phyloP scores from a whole-genome alignment of 2,329 filamentous ascomycete genomes.

The Penicillium paneum region DNA sequence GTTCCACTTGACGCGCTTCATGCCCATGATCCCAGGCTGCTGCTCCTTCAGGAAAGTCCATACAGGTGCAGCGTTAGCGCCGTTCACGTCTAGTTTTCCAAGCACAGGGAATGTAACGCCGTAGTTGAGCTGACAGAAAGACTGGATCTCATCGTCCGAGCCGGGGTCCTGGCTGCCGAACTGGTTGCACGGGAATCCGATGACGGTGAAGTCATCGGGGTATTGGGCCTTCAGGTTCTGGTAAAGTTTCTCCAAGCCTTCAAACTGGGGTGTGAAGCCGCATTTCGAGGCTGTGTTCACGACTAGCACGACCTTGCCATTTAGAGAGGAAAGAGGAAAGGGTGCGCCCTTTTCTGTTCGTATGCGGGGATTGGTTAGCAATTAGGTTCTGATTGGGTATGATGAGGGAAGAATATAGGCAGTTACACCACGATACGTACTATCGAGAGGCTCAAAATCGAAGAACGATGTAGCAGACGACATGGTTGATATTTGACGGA shows the following conservation, averaged over 20 bases:
- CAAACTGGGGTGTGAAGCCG: constrained; percentile 96
- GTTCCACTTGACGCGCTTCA: constrained; percentile 98
- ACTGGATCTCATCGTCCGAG: constrained; percentile 73
- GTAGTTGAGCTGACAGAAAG: constrained; percentile 90
- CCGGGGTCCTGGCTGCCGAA: constrained; percentile 90
- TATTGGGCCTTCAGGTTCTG: constrained; percentile 68
- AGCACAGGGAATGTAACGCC: constrained; percentile 88
- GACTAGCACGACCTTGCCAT: constrained; percentile 89
- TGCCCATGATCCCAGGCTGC: constrained; percentile 77
- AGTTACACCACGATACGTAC: constrained; percentile 38
- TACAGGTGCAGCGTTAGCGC: constrained; percentile 72
- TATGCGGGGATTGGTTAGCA: constrained; percentile 6
- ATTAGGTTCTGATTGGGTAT: not conserved
- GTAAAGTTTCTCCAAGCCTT: constrained; percentile 86
- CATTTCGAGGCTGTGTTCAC: constrained; percentile 99
- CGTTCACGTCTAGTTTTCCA: constrained; percentile 92
- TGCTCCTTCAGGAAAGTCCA: constrained; percentile 70
- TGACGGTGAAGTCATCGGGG: constrained; percentile 74
- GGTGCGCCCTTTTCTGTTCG: constrained; percentile 67
- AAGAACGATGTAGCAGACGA: constrained; percentile 57
- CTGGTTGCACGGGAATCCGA: constrained; percentile 99
- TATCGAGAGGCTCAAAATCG: constrained; percentile 59
- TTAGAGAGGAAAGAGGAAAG: constrained; percentile 67
- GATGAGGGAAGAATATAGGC: not conserved
- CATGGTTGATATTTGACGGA: constrained; percentile 43